These are phyloP conservation scores for Astragalus glycyphyllos DNA, from an alignment of 306 rosid genomes.

Conservation along the genomic window DNA sequence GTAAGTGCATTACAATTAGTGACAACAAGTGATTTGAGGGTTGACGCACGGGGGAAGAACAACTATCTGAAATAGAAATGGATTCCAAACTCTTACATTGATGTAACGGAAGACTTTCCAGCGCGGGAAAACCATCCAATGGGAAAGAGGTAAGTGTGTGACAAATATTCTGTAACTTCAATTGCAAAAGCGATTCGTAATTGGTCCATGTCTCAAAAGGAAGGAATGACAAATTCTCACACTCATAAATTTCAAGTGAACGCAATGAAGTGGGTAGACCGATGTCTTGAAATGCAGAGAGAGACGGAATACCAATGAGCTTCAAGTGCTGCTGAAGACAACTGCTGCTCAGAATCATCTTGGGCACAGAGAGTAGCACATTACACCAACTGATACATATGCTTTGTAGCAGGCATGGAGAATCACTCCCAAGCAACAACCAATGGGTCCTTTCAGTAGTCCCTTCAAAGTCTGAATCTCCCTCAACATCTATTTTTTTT, in stretches of 20 bases:
- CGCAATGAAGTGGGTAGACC: not conserved
- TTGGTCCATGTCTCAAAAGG: not conserved
- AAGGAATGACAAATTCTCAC: not conserved
- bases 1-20: not conserved
- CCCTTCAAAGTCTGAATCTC: not conserved
- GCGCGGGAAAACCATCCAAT: too few species aligned
- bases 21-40: not conserved
- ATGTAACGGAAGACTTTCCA: too few species aligned
- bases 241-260: not conserved
- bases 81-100: not conserved
- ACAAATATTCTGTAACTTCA: not conserved
- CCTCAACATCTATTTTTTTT: not conserved
- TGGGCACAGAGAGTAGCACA: not conserved
- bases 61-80: not conserved
- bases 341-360: not conserved
- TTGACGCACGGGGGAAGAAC: not conserved
- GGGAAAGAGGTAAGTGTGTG: not conserved
- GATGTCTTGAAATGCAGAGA: not conserved
- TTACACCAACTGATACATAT: not conserved
- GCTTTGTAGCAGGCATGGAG: not conserved
- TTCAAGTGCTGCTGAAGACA: not conserved
- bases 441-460: not conserved
- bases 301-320: not conserved
- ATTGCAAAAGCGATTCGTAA: not conserved
- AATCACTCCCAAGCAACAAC: not conserved